phyloP scores from a whole-genome alignment of 2,329 filamentous ascomycete genomes.

The Esteya vermicola region DNA sequence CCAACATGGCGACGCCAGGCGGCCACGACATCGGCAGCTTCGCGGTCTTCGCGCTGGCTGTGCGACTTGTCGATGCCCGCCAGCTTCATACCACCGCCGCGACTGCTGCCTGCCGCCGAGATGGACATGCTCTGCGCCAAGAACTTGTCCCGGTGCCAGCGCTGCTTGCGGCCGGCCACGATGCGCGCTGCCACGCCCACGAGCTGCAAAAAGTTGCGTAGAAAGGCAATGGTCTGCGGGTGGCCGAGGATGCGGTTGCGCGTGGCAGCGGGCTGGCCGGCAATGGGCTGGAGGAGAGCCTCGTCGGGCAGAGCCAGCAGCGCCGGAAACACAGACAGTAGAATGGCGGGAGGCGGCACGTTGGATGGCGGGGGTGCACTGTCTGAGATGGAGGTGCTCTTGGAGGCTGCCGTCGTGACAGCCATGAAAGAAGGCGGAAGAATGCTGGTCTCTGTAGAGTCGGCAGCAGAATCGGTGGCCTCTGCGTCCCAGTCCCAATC shows the following conservation, averaged over 20 bases:
- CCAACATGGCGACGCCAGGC: slow-evolving; percentile 67
- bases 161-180: slow-evolving; percentile 68
- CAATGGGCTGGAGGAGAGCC: slow-evolving; percentile 50
- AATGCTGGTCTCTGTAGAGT: too few species aligned
- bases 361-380: slow-evolving; percentile 57
- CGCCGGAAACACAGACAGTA: slow-evolving; percentile 62
- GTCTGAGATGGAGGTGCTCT: slow-evolving; percentile 14
- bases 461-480: too few species aligned
- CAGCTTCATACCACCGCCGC: slow-evolving; percentile 77
- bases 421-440: too few species aligned
- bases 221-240: slow-evolving; percentile 45
- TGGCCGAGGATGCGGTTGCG: slow-evolving; percentile 52
- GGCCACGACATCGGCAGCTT: slow-evolving; percentile 62
- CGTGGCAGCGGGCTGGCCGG: slow-evolving; percentile 39
- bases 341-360: slow-evolving; percentile 72
- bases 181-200: slow-evolving; percentile 61
- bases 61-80: slow-evolving; percentile 74
- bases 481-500: slow-evolving; percentile 38
- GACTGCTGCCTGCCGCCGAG: slow-evolving; percentile 47
- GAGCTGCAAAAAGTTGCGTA: slow-evolving; percentile 49
- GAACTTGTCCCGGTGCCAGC: slow-evolving; percentile 83
- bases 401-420: neutral
- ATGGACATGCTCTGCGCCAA: slow-evolving; percentile 83
- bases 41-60: slow-evolving; percentile 68
- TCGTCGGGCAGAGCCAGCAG: slow-evolving; percentile 53